Conservation (phyloP, 768 basidiomycete genomes). For the Amanita fuliginea region DNA sequence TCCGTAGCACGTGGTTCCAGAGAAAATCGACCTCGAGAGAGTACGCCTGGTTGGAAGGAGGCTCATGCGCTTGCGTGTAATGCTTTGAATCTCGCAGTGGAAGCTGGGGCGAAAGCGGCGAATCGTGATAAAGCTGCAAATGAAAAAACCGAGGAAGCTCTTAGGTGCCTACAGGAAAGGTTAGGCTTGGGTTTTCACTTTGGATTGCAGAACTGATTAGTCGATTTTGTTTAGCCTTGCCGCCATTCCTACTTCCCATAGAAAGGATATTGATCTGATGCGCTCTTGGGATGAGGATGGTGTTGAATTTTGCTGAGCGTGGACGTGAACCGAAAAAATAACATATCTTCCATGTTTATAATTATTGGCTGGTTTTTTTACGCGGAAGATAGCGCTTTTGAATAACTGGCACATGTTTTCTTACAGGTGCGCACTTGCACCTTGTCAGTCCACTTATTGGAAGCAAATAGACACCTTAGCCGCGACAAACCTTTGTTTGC, state of each 20-base stretch:
- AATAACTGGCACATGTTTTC: no score
- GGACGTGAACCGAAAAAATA: conserved; percentile 1
- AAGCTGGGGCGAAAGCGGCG: neutral
- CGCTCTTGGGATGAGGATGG: neutral
- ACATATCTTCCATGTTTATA: no score
- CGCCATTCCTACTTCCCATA: neutral
- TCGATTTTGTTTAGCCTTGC: conserved; percentile 1
- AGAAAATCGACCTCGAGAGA: neutral
- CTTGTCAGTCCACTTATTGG: no score
- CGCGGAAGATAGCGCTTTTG: no score
- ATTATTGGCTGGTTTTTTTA: no score
- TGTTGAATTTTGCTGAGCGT: conserved; percentile 1
- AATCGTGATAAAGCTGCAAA: neutral
- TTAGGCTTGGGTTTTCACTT: neutral
- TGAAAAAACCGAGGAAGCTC: neutral
- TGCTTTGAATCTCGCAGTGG: neutral
- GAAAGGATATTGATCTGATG: neutral
- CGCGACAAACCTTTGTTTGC: no score
- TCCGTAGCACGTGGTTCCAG: neutral
- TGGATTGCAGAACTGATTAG: neutral
- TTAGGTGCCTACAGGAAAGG: conserved; percentile 1
- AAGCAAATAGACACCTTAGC: no score
- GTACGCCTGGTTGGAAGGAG: conserved; percentile 4
- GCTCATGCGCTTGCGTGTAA: neutral
- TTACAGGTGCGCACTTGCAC: no score